A percentile compares a stretch with the other conserved stretches of the same genome.
Evolutionary conservation across 805 yeast species (phyloP).

Genomic region (Candida insectorum): DNA sequence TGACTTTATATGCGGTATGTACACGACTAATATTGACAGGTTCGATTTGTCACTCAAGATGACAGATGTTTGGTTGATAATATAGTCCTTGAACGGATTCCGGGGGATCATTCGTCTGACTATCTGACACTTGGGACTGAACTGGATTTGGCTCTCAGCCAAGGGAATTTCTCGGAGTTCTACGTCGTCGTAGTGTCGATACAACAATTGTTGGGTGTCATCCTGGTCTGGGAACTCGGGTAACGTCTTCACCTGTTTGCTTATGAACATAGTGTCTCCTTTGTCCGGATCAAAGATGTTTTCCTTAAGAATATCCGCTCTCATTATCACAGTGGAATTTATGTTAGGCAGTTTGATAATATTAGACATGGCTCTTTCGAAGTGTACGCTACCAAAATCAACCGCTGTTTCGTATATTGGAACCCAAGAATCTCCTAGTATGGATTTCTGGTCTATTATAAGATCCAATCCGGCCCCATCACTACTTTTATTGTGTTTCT

Average conservation of each 20-base stretch:
- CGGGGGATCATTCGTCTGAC: conserved; percentile 90
- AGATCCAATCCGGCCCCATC: conserved; percentile 9
- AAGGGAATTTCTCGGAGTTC: conserved; percentile 28
- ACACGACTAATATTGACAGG: conserved; percentile 56
- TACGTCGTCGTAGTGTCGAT: conserved; percentile 33
- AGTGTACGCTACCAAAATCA: conserved; percentile 54
- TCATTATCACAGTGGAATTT: conserved; percentile 83
- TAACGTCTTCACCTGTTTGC: conserved; percentile 20
- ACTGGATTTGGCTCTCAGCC: conserved; percentile 14
- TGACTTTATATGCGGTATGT: conserved; percentile 68
- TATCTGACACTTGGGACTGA: conserved; percentile 44
- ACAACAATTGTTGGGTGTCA: conserved; percentile 20
- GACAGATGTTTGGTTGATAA: conserved; percentile 82
- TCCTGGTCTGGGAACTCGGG: conserved; percentile 34
- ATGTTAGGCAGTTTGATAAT: conserved; percentile 81
- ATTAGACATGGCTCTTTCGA: conserved; percentile 73
- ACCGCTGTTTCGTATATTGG: conserved; percentile 50
- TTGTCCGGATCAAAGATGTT: conserved; percentile 36
- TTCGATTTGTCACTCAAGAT: conserved; percentile 26
- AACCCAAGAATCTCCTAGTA: conserved; percentile 61
- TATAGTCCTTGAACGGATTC: conserved; percentile 80
- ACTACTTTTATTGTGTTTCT: conserved; percentile 4
- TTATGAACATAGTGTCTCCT: conserved; percentile 26
- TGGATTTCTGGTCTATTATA: conserved; percentile 27
- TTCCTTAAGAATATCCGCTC: conserved; percentile 77